Evolutionary conservation across 1,139 yeast species (phyloP).

Genomic region (Suhomyces chickasaworum): DNA sequence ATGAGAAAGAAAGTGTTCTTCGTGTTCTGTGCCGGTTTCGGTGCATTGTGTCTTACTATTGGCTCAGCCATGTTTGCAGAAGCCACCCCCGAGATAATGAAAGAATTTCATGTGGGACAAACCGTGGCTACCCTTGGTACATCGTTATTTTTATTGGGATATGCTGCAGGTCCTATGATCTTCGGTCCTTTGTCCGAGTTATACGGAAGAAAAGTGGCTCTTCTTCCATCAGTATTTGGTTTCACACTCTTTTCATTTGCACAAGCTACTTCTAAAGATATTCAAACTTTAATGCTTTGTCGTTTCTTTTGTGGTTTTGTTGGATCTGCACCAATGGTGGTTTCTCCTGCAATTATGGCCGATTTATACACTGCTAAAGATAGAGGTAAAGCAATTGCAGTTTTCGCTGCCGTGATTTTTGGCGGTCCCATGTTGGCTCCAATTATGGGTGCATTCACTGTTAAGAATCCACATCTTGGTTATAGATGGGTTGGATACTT

Average conservation of each 20-base stretch:
- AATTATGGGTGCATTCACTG: conserved; percentile 39
- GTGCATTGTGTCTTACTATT: conserved; percentile 49
- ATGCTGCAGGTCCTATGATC: conserved; percentile 77
- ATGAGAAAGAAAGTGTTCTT: conserved; percentile 34
- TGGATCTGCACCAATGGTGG: conserved; percentile 82
- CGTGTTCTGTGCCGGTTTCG: conserved; percentile 21
- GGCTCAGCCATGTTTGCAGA: conserved; percentile 69
- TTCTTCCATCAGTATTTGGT: conserved; percentile 56
- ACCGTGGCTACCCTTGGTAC: conserved; percentile 66
- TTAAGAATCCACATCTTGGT: conserved; percentile 32
- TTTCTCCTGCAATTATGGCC: conserved; percentile 81
- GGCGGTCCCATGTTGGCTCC: conserved; percentile 80
- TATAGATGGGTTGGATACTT: conserved; percentile 65
- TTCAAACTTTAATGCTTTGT: conserved; percentile 71
- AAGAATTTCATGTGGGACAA: conserved; percentile 50
- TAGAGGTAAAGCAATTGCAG: conserved; percentile 73
- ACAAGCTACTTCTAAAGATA: conserved; percentile 68
- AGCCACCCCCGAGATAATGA: conserved; percentile 44
- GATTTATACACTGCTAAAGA: conserved; percentile 63
- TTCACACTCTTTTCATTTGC: conserved; percentile 66
- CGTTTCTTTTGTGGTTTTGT: conserved; percentile 75
- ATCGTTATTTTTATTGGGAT: conserved; percentile 74
- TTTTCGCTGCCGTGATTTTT: conserved; percentile 67
- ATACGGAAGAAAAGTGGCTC: conserved; percentile 65
- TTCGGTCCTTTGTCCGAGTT: conserved; percentile 84